These are phyloP conservation scores for Nothophytophthora sp. DNA, from an alignment of 352 stramenopile species.

Conservation along the genomic window DNA sequence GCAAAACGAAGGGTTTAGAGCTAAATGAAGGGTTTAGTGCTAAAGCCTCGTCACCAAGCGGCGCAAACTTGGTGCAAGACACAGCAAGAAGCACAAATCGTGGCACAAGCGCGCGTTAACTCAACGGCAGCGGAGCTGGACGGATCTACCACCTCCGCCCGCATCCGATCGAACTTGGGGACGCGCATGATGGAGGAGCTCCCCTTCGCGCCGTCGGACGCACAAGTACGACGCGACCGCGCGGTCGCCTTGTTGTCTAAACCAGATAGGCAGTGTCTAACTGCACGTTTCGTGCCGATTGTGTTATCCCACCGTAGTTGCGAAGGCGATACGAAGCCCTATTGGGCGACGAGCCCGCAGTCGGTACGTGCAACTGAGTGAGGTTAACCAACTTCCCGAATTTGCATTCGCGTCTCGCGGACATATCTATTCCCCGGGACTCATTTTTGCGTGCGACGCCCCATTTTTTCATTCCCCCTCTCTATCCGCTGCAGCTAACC, in stretches of 20 bases:
- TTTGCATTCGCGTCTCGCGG: no score
- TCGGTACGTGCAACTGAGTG: constrained; percentile 27
- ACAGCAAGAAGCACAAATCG: no score
- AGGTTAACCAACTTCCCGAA: no score
- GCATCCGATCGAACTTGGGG: neutral
- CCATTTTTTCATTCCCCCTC: neutral
- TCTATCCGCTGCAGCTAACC: neutral
- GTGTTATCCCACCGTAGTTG: constrained; percentile 22
- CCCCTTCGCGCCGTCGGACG: constrained; percentile 20
- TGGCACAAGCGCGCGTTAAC: no score
- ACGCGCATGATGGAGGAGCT: constrained; percentile 4
- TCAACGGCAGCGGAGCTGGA: no score
- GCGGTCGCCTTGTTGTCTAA: no score
- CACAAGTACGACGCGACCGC: constrained; percentile 15
- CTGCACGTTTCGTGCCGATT: neutral
- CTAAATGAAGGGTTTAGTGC: no score
- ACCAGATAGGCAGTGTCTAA: no score
- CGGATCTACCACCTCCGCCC: no score
- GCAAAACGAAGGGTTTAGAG: no score
- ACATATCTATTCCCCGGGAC: neutral
- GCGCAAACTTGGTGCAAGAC: no score
- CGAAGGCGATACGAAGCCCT: constrained; percentile 47
- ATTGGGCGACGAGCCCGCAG: constrained; percentile 41
- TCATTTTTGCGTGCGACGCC: constrained; percentile 4
- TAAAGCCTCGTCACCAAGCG: no score